Percentiles rank a stretch among this genome's conserved stretches.
Conservation (phyloP, 768 basidiomycete genomes). For the Xanthoconium stramineum region DNA sequence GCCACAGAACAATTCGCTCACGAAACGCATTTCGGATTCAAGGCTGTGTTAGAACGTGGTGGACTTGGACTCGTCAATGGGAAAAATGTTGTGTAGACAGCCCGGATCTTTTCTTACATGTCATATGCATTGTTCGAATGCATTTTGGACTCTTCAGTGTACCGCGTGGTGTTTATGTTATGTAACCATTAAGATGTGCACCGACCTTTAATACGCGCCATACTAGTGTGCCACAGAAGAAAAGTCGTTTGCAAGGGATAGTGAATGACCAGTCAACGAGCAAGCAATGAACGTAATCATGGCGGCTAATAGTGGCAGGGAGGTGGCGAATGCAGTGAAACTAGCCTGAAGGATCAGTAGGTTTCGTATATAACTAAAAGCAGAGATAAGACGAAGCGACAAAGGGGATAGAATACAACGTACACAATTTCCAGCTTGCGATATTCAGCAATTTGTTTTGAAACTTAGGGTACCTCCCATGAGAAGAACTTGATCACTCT, state of each 20-base stretch:
- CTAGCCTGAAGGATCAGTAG: slow-evolving; percentile 64
- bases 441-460: slow-evolving; percentile 67
- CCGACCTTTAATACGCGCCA: no score
- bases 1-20: no score
- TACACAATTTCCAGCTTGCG: slow-evolving; percentile 70
- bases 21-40: no score
- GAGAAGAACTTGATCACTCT: slow-evolving; percentile 91
- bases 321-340: slow-evolving; percentile 65
- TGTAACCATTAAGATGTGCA: no score
- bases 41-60: no score
- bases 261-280: slow-evolving; percentile 62
- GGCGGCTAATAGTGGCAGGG: slow-evolving; percentile 74
- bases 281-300: slow-evolving; percentile 81
- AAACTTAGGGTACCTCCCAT: slow-evolving; percentile 82
- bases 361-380: slow-evolving; percentile 56
- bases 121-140: no score
- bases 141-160: no score
- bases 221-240: slow-evolving; percentile 41
- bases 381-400: background rate
- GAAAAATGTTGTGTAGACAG: no score
- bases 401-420: slow-evolving; percentile 4
- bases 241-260: slow-evolving; percentile 74
- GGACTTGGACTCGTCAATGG: no score
- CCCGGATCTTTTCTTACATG: no score
- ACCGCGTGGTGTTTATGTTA: no score